phyloP scores from a whole-genome alignment of 2,329 filamentous ascomycete genomes.

The Beauveria australis region DNA sequence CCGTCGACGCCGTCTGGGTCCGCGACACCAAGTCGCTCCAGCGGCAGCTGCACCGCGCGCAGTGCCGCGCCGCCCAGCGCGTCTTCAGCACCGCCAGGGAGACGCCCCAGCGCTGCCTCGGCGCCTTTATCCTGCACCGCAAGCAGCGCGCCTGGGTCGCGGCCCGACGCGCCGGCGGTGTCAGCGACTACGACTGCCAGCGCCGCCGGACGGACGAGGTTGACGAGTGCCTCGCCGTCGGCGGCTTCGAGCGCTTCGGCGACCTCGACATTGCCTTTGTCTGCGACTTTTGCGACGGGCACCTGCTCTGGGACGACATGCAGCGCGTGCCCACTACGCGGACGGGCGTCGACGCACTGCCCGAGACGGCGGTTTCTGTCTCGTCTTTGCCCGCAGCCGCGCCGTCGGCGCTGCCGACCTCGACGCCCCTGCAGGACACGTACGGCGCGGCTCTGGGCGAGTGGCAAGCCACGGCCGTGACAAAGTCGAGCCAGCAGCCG shows the following conservation, averaged over 20 bases:
- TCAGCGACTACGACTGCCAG: slow-evolving; percentile 27
- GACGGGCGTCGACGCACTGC: slow-evolving; percentile 21
- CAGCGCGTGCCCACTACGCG: slow-evolving; percentile 42
- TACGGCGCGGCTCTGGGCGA: slow-evolving; percentile 27
- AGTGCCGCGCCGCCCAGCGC: slow-evolving; percentile 48
- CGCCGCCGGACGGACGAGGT: slow-evolving; percentile 39
- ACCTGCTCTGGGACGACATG: slow-evolving; percentile 50
- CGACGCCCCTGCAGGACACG: slow-evolving; percentile 15
- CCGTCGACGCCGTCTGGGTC: slow-evolving; percentile 48
- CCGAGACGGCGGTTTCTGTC: slow-evolving; percentile 6
- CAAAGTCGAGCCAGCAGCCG: slow-evolving; percentile 30
- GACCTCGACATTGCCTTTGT: slow-evolving; percentile 48
- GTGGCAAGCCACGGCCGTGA: slow-evolving; percentile 45
- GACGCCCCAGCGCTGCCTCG: slow-evolving; percentile 41
- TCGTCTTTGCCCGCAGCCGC: slow-evolving; percentile 16
- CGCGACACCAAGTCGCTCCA: slow-evolving; percentile 42
- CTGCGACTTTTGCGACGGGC: slow-evolving; percentile 55
- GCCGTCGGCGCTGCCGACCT: slow-evolving; percentile 17
- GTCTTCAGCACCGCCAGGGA: slow-evolving; percentile 46
- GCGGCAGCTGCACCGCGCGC: slow-evolving; percentile 46
- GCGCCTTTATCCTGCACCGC: slow-evolving; percentile 46
- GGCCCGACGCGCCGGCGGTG: slow-evolving; percentile 13
- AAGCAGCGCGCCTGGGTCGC: slow-evolving; percentile 33
- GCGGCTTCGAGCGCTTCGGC: slow-evolving; percentile 48
- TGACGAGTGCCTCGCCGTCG: slow-evolving; percentile 41